Conservation (phyloP, 2,329 filamentous ascomycete genomes). For the Talaromyces sp. region DNA sequence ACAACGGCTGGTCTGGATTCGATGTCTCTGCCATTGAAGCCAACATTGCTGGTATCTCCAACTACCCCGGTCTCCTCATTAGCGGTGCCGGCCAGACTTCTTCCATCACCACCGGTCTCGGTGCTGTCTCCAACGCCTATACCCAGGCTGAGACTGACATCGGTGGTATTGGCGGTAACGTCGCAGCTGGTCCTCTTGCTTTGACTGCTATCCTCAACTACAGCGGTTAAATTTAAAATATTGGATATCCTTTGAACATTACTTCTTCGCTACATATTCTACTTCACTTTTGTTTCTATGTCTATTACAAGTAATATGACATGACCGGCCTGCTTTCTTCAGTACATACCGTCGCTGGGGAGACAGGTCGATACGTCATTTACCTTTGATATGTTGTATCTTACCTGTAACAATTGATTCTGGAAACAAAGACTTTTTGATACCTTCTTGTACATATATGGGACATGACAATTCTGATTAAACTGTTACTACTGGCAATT, state of each 20-base stretch:
- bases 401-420: slow-evolving; percentile 13
- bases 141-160: slow-evolving; percentile 26
- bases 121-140: slow-evolving; percentile 33
- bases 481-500: neutral
- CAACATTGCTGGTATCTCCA: slow-evolving; percentile 27
- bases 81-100: slow-evolving; percentile 33
- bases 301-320: slow-evolving; percentile 5
- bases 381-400: slow-evolving; percentile 7
- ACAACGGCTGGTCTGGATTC: slow-evolving; percentile 36
- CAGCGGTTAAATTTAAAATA: slow-evolving; percentile 17
- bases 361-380: neutral
- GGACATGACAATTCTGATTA: slow-evolving; percentile 7
- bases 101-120: slow-evolving; percentile 26
- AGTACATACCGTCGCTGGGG: neutral
- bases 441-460: slow-evolving; percentile 15
- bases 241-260: neutral
- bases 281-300: slow-evolving; percentile 8
- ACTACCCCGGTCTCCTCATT: slow-evolving; percentile 36
- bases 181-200: slow-evolving; percentile 29
- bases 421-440: slow-evolving; percentile 8
- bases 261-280: slow-evolving; percentile 13
- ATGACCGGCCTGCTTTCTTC: neutral
- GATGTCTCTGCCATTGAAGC: slow-evolving; percentile 42
- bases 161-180: slow-evolving; percentile 31
- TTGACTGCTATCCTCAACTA: slow-evolving; percentile 33